Conservation (phyloP, 768 basidiomycete genomes). For the Pleurotus ostreatus region DNA sequence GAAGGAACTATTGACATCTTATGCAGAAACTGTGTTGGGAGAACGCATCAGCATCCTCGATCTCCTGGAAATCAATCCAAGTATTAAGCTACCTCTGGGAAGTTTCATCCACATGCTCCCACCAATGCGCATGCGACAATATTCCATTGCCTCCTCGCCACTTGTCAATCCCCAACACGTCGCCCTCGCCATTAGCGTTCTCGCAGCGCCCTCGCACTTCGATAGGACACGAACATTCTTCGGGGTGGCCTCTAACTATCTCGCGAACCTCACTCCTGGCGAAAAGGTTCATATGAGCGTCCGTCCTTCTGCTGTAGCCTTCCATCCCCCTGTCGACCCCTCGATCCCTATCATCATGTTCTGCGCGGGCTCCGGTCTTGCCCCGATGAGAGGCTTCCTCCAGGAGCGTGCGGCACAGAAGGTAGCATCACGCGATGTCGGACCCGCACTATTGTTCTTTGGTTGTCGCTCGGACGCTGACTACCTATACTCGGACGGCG, state of each 20-base stretch:
- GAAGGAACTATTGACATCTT: conserved; percentile 23
- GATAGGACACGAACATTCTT: conserved; percentile 30
- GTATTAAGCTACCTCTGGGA: conserved; percentile 31
- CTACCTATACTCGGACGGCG: conserved; percentile 36
- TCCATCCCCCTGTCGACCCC: conserved; percentile 33
- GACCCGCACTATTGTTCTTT: conserved; percentile 39
- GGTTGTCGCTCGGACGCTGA: conserved; percentile 40
- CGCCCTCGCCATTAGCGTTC: conserved; percentile 41
- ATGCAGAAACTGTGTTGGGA: conserved; percentile 28
- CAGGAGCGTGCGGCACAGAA: conserved; percentile 46
- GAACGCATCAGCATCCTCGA: conserved; percentile 37
- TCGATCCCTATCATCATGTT: conserved; percentile 26
- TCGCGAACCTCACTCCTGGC: conserved; percentile 34
- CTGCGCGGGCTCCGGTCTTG: conserved; percentile 43
- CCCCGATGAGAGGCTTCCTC: conserved; percentile 49
- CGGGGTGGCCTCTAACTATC: conserved; percentile 44
- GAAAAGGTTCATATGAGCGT: conserved; percentile 40
- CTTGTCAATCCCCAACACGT: conserved; percentile 37
- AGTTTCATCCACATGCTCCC: conserved; percentile 39
- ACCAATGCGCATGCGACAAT: conserved; percentile 44
- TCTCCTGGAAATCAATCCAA: conserved; percentile 32
- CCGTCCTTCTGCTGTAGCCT: conserved; percentile 31
- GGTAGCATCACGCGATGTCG: conserved; percentile 35
- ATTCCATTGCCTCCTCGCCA: conserved; percentile 48
- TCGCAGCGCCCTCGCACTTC: conserved; percentile 33